A percentile compares a stretch with the other conserved stretches of the same genome.
Conservation (phyloP, 176 grass and related monocot species). For the Oryza punctata region DNA sequence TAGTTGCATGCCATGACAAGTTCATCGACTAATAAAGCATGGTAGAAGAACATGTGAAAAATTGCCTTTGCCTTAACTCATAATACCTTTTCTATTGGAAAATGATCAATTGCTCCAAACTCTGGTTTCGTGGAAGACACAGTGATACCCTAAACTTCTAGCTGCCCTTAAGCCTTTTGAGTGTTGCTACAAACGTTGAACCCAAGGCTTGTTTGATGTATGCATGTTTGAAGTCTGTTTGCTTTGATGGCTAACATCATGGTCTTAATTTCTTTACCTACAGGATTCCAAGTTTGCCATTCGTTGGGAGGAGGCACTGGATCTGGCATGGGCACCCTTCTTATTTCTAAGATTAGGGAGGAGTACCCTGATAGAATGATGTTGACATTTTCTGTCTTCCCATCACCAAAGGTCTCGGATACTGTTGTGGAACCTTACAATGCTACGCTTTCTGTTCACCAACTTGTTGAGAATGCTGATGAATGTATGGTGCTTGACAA, state of each 20-base stretch:
- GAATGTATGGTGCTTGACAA: constrained; percentile 98
- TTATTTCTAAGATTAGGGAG: constrained; percentile 96
- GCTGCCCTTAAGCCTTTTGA: background rate
- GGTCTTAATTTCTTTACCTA: constrained; percentile 18
- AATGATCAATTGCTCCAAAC: background rate
- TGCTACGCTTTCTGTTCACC: constrained; percentile 91
- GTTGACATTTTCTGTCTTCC: constrained; percentile 95
- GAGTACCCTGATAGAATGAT: constrained; percentile 96
- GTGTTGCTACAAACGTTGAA: background rate
- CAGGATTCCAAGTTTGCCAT: constrained; percentile 98
- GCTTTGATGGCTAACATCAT: constrained; percentile 8
- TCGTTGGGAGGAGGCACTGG: constrained; percentile 95
- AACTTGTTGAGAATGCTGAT: constrained; percentile 92
- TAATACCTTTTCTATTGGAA: background rate
- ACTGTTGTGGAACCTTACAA: constrained; percentile 95
- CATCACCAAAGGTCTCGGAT: constrained; percentile 95
- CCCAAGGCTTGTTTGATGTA: background rate
- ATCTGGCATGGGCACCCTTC: constrained; percentile 93
- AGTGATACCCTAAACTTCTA: background rate
- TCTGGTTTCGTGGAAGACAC: background rate
- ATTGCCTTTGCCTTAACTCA: background rate
- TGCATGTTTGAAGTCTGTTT: background rate
- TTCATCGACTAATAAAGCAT: background rate
- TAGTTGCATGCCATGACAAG: background rate
- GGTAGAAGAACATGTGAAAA: background rate